Evolutionary conservation across 2,329 filamentous ascomycete genomes (phyloP), one percentile per base, ranked within the genome.

Genomic region (Aspergillus pseudoviridinutans): DNA sequence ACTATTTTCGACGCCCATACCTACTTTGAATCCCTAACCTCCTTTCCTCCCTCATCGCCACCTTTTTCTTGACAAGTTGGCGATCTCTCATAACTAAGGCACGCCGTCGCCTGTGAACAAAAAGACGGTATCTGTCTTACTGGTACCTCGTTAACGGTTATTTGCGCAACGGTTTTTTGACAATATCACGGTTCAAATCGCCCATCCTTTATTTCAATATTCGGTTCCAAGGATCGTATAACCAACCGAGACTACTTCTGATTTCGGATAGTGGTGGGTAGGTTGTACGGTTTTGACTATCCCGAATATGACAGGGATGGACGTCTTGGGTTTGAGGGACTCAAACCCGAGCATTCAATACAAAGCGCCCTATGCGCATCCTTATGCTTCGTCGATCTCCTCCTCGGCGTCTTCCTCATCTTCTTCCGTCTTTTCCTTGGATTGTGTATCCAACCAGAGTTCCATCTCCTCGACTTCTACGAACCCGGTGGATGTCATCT

Each of bases 391-490:
- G 58, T 87, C 88, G 46, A 78, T 91, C 80, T 85, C 87, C 69
- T 88, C 88, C 56, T 90, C 89, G 65, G 85, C 88, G 58, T 91
- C 90, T 29, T 88, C 88, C 56, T 92, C 89, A 22, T 84, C 87
- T 57, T 84, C 86, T 56, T 94, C 90, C 35, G 82, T 91, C 66
- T 94, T 91, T 81, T 94, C 91, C 64, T 82, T 88, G 68, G 83
- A 84, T 69, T 73, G 75, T 44, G 70, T 80, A 52, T 87, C 86
- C 56, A 87, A 85, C 22, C 87, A 91, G 76, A 80, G 81, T 61
- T 90, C 89, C 54, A 85, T 88, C 66, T 87, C 87, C 59, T 86
- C 87, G 44, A 86, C 85, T 55, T 87, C 87, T 55, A 81, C 84
- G 59, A 81, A 82, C 69, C 83, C 84, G 58, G 84, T 84, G 61